Evolutionary conservation across 1,139 yeast genomes (phyloP), one percentile per base, ranked within the genome.

Genomic region (Magnusiomyces paraingens): DNA sequence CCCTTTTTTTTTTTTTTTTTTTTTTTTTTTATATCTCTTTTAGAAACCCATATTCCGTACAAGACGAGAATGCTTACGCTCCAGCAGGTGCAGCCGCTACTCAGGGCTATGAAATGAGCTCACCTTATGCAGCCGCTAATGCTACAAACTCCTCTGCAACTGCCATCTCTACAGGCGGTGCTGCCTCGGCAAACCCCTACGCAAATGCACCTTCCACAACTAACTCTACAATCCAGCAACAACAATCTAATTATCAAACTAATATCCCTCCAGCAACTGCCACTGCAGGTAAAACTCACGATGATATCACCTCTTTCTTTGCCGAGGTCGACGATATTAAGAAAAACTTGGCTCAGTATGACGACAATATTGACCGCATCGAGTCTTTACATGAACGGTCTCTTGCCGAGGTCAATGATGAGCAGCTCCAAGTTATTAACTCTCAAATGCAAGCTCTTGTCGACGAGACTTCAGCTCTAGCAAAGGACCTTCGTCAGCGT

Each of bases 331-430:
- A 87, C 67, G 84, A 81, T 64, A 82, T 93, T 69, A 88, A 90
- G 73, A 81, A 81, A 62, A 84, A 83, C 65, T 80, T 93, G 63
- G 89, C 84, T 63, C 87, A 84, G 68, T 93, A 90, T 73, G 84
- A 86, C 64, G 84, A 77, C 62, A 72, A 89, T 66, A 82, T 93
- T 62, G 84, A 84, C 61, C 79, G 89, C 66, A 84, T 93, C 59
- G 87, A 88, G 68, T 80, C 81, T 60, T 80, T 88, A 66, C 99
- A 94, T 74, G 79, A 84, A 67, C 83, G 86, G 64, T 79, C 93
- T 54, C 75, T 93, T 64, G 89, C 86, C 64, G 97, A 91, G 63
- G 84, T 91, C 61, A 86, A 86, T 64, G 70, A 67, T 43, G 93
- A 87, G 62, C 91, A 86, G 60, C 85, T 83, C 63, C 84, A 85